A percentile compares a stretch with the other conserved stretches of the same genome.
These are phyloP conservation scores for Rutstroemia sp. DNA, from an alignment of 2,329 filamentous ascomycete genomes.

Conservation along the genomic window DNA sequence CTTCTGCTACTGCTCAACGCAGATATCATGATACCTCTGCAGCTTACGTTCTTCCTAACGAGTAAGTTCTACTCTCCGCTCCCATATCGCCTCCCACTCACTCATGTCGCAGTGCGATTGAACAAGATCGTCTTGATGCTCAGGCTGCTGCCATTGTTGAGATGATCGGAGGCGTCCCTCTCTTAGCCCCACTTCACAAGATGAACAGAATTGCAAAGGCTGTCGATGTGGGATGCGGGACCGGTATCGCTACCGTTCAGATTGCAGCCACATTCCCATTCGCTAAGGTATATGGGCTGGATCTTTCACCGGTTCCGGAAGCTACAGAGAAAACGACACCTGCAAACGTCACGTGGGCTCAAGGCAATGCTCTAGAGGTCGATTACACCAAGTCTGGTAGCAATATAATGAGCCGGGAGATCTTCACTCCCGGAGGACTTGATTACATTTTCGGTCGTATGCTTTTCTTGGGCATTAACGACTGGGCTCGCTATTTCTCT, in stretches of 20 bases:
- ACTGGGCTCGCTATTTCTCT: constrained; percentile 4
- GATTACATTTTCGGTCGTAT: constrained; percentile 6
- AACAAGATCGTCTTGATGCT: constrained; percentile 5
- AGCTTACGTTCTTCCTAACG: constrained; percentile 3
- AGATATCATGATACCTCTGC: constrained; percentile 2
- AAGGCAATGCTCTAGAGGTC: constrained; percentile 3
- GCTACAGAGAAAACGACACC: not conserved
- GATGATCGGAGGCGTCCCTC: constrained; percentile 3
- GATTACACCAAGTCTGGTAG: not conserved
- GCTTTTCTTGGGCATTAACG: constrained; percentile 5
- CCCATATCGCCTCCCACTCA: not conserved
- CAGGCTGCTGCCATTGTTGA: constrained; percentile 6
- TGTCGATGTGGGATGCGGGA: constrained; percentile 3
- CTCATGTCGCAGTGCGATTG: not conserved
- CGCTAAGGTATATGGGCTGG: constrained; percentile 3
- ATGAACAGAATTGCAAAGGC: not conserved
- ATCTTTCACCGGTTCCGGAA: constrained; percentile 1
- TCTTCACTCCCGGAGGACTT: not conserved
- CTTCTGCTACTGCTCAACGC: not conserved
- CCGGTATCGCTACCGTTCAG: constrained; percentile 1
- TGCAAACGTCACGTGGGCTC: not conserved
- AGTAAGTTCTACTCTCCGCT: not conserved
- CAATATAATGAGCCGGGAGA: not conserved
- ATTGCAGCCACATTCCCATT: constrained; percentile 3
- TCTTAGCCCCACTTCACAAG: not conserved